Percentiles rank a stretch among this genome's conserved stretches.
Conservation (phyloP, 2,329 filamentous ascomycete species). For the Colletotrichum sidae region DNA sequence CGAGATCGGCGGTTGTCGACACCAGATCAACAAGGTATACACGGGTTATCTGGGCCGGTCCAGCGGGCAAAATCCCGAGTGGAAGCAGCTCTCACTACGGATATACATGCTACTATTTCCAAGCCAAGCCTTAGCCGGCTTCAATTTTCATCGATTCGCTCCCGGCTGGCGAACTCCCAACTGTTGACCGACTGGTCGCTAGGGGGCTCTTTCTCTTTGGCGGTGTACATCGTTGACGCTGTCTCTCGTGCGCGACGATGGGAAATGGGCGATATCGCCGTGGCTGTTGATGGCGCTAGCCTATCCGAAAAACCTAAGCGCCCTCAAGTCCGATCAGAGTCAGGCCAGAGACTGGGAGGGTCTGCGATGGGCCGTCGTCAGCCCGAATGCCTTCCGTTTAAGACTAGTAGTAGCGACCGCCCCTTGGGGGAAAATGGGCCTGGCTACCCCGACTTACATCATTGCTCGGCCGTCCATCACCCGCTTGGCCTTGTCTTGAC, state of each 20-base stretch:
- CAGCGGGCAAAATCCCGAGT: too few relatives aligned
- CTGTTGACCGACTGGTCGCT: slow-evolving; percentile 6
- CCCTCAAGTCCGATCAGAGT: slow-evolving; percentile 27
- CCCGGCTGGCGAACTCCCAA: background rate
- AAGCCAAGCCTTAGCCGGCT: too few relatives aligned
- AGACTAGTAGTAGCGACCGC: slow-evolving; percentile 16
- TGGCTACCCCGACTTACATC: slow-evolving; percentile 32
- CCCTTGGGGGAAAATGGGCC: slow-evolving; percentile 28
- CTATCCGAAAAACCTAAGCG: slow-evolving; percentile 24
- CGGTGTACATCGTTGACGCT: background rate
- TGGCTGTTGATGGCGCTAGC: slow-evolving; percentile 27
- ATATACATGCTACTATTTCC: too few relatives aligned
- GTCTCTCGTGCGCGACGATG: slow-evolving; percentile 11
- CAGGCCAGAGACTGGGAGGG: slow-evolving; percentile 8
- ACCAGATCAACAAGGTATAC: too few relatives aligned
- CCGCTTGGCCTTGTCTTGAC: slow-evolving; percentile 14
- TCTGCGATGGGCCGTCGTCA: slow-evolving; percentile 15
- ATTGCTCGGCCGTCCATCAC: slow-evolving; percentile 23
- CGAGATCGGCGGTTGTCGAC: too few relatives aligned
- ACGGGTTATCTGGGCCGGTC: too few relatives aligned
- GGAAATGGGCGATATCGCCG: slow-evolving; percentile 14
- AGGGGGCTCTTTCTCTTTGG: too few relatives aligned
- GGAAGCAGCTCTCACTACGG: too few relatives aligned
- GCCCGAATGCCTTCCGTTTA: slow-evolving; percentile 26
- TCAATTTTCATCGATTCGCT: too few relatives aligned